A percentile compares a stretch with the other conserved stretches of the same genome.
These are phyloP conservation scores for Candida ficus DNA, from an alignment of 805 yeast species.

Conservation along the genomic window DNA sequence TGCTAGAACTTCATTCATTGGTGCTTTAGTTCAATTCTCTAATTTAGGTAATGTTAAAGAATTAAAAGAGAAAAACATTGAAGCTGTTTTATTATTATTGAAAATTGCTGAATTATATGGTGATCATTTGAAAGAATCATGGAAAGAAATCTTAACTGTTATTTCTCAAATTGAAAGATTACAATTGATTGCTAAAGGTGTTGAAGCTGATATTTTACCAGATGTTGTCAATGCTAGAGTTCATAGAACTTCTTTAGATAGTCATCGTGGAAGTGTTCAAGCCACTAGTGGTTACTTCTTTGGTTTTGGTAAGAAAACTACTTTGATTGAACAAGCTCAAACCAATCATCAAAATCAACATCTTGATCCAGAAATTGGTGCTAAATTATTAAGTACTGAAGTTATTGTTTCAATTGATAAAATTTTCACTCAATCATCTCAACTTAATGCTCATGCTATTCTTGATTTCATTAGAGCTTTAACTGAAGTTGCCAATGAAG, in stretches of 20 bases:
- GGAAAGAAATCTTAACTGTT: constrained; percentile 79
- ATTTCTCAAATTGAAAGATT: constrained; percentile 89
- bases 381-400: constrained; percentile 57
- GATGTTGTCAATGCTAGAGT: constrained; percentile 73
- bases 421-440: constrained; percentile 78
- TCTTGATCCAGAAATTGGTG: constrained; percentile 51
- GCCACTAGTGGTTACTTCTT: constrained; percentile 43
- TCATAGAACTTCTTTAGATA: constrained; percentile 46
- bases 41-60: constrained; percentile 75
- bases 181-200: constrained; percentile 82
- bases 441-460: constrained; percentile 77
- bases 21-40: constrained; percentile 84
- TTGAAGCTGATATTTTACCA: constrained; percentile 78
- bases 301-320: constrained; percentile 47
- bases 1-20: constrained; percentile 84
- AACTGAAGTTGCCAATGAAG: constrained; percentile 83
- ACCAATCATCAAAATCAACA: constrained; percentile 69
- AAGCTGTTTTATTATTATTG: constrained; percentile 69
- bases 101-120: constrained; percentile 80
- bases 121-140: constrained; percentile 62
- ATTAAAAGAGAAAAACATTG: constrained; percentile 72
- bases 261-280: constrained; percentile 33
- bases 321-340: constrained; percentile 64
- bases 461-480: constrained; percentile 83
- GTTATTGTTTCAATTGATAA: constrained; percentile 78